Evolutionary conservation across 1,284 basidiomycete genomes (phyloP).

Genomic region (Cutaneotrichosporon sp.): DNA sequence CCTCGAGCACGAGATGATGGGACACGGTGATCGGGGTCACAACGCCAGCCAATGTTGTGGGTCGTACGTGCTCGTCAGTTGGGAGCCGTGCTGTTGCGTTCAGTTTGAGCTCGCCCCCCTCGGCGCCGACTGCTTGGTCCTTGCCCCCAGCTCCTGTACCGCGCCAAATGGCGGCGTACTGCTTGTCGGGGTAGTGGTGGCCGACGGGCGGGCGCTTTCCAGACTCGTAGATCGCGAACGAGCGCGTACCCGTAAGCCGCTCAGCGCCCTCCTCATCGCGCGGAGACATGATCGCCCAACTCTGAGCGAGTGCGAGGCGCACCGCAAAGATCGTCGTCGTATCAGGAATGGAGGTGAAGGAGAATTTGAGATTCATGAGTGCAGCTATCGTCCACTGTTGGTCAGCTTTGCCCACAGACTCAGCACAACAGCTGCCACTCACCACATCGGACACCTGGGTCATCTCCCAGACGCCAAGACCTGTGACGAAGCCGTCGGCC

Average conservation of each 20-base stretch:
- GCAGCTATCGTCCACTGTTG: constrained; percentile 35
- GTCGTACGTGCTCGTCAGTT: constrained; percentile 32
- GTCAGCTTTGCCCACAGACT: constrained; percentile 1
- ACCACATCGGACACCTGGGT: constrained; percentile 28
- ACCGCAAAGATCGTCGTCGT: constrained; percentile 33
- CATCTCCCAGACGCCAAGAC: constrained; percentile 29
- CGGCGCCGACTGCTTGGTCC: constrained; percentile 13
- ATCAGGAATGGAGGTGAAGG: constrained; percentile 21
- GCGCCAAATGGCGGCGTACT: constrained; percentile 26
- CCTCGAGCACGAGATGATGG: constrained; percentile 39
- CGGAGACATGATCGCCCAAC: constrained; percentile 29
- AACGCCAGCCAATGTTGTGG: constrained; percentile 28
- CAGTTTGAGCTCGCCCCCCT: constrained; percentile 14
- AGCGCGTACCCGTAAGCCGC: constrained; percentile 11
- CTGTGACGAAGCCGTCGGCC: constrained; percentile 19
- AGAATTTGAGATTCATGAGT: constrained; percentile 23
- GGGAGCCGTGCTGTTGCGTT: constrained; percentile 30
- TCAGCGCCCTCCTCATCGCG: constrained; percentile 21
- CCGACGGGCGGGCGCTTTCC: constrained; percentile 18
- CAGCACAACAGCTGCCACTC: constrained; percentile 3
- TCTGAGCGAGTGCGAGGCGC: constrained; percentile 32
- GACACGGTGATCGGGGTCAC: constrained; percentile 44
- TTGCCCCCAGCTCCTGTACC: constrained; percentile 17
- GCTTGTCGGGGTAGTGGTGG: constrained; percentile 15
- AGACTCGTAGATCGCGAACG: constrained; percentile 15